These are phyloP conservation scores for Fusarium gaditjirri DNA, from an alignment of 2,329 filamentous ascomycete species.

Conservation along the genomic window DNA sequence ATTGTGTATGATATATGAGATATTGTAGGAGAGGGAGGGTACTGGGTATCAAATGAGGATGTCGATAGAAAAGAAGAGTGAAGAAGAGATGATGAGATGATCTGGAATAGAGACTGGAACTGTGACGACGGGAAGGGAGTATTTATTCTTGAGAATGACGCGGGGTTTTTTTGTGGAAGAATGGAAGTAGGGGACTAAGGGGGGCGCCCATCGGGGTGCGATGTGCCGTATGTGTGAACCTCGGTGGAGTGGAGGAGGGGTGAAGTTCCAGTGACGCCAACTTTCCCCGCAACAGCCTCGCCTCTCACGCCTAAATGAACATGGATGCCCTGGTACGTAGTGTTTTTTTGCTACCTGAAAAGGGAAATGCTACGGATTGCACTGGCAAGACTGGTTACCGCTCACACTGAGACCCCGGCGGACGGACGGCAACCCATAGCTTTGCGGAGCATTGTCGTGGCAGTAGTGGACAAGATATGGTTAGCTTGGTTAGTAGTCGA, in stretches of 20 bases:
- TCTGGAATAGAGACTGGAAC: slow-evolving; percentile 32
- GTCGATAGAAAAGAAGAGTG: slow-evolving; percentile 15
- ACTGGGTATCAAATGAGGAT: slow-evolving; percentile 40
- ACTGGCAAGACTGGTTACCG: background rate
- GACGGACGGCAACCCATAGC: slow-evolving; percentile 11
- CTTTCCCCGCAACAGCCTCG: slow-evolving; percentile 45
- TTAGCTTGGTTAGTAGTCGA: slow-evolving; percentile 30
- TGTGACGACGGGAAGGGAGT: slow-evolving; percentile 38
- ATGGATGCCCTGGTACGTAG: slow-evolving; percentile 10
- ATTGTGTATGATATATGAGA: slow-evolving; percentile 37
- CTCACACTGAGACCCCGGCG: slow-evolving; percentile 19
- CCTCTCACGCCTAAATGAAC: slow-evolving; percentile 28
- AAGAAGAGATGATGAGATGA: slow-evolving; percentile 36
- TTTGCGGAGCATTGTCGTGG: slow-evolving; percentile 36
- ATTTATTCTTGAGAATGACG: slow-evolving; percentile 44
- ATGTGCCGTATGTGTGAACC: slow-evolving; percentile 6
- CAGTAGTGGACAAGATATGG: slow-evolving; percentile 20
- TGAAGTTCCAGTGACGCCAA: slow-evolving; percentile 37
- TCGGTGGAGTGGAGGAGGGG: slow-evolving; percentile 32
- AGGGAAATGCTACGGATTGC: slow-evolving; percentile 8
- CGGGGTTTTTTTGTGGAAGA: slow-evolving; percentile 38
- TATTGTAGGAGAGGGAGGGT: slow-evolving; percentile 14
- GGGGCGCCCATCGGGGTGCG: slow-evolving; percentile 15
- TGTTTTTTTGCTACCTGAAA: background rate
- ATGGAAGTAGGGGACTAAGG: slow-evolving; percentile 22